Conservation (phyloP, 352 stramenopile genomes). For the Globisporangium viniferum region DNA sequence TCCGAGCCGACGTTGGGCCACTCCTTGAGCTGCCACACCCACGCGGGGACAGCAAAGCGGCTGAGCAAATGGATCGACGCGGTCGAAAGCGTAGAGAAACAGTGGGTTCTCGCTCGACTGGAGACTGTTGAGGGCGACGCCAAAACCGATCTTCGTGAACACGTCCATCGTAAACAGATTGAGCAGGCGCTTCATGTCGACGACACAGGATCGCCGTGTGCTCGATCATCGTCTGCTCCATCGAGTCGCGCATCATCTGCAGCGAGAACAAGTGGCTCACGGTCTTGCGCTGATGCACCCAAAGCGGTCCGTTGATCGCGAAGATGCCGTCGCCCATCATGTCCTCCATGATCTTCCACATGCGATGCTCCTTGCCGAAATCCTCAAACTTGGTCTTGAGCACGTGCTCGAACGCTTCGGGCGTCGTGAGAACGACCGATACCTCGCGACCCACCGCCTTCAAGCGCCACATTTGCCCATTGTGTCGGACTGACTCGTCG, state of each 20-base stretch:
- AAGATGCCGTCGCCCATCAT: no score
- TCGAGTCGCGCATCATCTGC: conserved; percentile 28
- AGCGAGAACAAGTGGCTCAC: conserved; percentile 79
- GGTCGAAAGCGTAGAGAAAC: conserved; percentile 33
- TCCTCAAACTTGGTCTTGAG: no score
- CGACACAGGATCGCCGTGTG: conserved; percentile 15
- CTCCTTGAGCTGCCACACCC: conserved; percentile 21
- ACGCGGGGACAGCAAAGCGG: conserved; percentile 1
- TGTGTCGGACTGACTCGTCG: conserved; percentile 20
- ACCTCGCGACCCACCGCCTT: no score
- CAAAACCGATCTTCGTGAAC: conserved; percentile 60
- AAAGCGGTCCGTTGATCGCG: no score
- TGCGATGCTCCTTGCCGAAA: no score
- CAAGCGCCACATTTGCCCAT: no score
- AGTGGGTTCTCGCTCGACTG: conserved; percentile 14
- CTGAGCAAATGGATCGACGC: no score
- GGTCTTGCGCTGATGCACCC: conserved; percentile 26
- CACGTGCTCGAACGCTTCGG: no score
- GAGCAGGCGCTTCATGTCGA: conserved; percentile 26
- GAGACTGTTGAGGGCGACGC: conserved; percentile 33
- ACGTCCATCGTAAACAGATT: conserved; percentile 51
- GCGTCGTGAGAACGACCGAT: no score
- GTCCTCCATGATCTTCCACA: no score
- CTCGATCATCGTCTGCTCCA: conserved; percentile 21
- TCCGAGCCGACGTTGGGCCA: conserved; percentile 23